Percentiles rank a stretch among this genome's conserved stretches.
Conservation (phyloP, 2,329 filamentous ascomycete genomes). For the Teratosphaeria nubilosa region DNA sequence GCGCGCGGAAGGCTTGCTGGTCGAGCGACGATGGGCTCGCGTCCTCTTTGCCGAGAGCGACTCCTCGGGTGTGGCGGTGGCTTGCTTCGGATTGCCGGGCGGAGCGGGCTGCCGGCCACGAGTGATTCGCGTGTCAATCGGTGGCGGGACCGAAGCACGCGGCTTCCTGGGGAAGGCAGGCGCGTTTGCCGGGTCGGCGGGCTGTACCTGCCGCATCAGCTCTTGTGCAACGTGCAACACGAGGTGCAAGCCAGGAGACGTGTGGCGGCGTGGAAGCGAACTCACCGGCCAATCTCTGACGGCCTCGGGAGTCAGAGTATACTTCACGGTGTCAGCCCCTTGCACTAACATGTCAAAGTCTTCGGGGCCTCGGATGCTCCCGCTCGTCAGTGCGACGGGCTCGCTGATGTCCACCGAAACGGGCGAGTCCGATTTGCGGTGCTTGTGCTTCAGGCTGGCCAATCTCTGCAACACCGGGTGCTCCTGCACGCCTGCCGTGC, state of each 20-base stretch:
- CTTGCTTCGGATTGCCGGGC: constrained; percentile 2
- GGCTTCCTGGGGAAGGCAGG: constrained; percentile 4
- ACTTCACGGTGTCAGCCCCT: constrained; percentile 40
- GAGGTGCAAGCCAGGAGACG: not conserved
- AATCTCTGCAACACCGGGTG: constrained; percentile 19
- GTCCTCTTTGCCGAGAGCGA: constrained; percentile 1
- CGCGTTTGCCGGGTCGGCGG: constrained; percentile 7
- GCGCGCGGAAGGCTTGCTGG: constrained; percentile 21
- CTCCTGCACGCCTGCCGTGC: constrained; percentile 11
- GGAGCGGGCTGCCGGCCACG: constrained; percentile 3
- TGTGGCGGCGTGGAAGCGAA: constrained; percentile 4
- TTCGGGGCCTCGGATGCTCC: constrained; percentile 24
- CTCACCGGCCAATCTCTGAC: constrained; percentile 37
- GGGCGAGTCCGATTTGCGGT: constrained; percentile 1
- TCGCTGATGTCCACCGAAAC: constrained; percentile 3
- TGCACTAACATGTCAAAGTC: constrained; percentile 41
- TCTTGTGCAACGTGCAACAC: not conserved
- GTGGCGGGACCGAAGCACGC: not conserved
- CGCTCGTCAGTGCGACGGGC: constrained; percentile 19
- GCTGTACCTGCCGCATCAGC: constrained; percentile 1
- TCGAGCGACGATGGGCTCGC: constrained; percentile 19
- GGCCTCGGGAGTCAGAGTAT: constrained; percentile 38
- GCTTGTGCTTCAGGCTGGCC: constrained; percentile 11
- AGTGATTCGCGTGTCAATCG: constrained; percentile 1
- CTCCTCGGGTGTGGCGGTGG: constrained; percentile 7